Evolutionary conservation across 768 basidiomycete genomes (phyloP), one percentile per base, ranked within the genome.

Genomic region (Filobasidium floriforme): DNA sequence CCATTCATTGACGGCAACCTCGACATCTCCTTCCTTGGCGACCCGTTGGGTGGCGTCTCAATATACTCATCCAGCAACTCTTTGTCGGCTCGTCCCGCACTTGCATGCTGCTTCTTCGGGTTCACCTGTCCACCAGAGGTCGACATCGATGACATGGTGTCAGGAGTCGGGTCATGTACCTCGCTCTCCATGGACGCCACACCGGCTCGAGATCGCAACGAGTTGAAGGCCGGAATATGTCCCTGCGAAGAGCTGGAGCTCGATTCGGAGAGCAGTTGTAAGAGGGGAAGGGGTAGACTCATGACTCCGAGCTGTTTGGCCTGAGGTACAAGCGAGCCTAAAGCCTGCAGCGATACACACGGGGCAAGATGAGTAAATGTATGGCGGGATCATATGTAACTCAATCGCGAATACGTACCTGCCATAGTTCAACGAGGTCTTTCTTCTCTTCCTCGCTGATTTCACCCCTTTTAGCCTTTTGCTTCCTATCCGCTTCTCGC

Each of bases 301-400:
- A 76, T 61, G 24, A 70, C 74, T 14, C 76, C 77, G 5, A 76
- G 49, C 37, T 62, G 67, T n/a, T 67, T 68, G 22, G 62, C 67
- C n/a, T 65, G 51, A 19, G 67, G 67, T 4, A 68, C 62, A 26
- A 68, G 51, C 19, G 44, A 46, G 15, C 57, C 62, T 4, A 68
- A 43, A 22, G 54, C 41, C n/a, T 73, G 52, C 32, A 24, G 18
- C 5, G 28, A 7, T 28, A 22, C 11, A 22, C 52, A 4, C 9
- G 9, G 32, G 32, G 37, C 19, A n/a, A 43, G 26, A 0, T 37
- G 24, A 66, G 15, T 14, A n/a, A n/a, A 40, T 37, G 32, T 22
- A 3, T 49, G 3, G 28, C 26, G 65, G 52, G 28, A 46, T 29
- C 22, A 26, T 49, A 59, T 62, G 15, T 55, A 41, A 26, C n/a